Evolutionary conservation across 139 green algal species (phyloP), one percentile per base, ranked within the genome.

Genomic region (Chlamydomonas sp.): DNA sequence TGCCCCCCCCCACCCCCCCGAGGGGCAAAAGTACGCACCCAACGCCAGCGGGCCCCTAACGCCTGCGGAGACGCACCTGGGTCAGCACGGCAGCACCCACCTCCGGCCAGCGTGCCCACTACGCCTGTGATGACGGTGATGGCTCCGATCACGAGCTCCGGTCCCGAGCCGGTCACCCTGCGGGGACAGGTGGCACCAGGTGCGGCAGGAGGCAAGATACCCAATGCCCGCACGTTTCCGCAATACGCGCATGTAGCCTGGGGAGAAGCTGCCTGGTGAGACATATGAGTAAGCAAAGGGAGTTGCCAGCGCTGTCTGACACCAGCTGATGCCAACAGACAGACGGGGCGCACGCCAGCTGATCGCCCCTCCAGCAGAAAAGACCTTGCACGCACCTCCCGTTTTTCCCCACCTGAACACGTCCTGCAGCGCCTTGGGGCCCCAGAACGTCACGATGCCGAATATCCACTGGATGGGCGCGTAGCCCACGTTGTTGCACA

Each of bases 51-150:
- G 31, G 31, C 31, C 31, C 31, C 31, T 49, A 49, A 49, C 31
- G 31, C 31, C 31, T 49, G 31, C 31, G 31, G 31, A 49, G 31
- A 49, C 31, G 31, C 31, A 49, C 31, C 31, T 49, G 31, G 31
- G 31, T 49, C 31, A 49, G 31, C 31, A 49, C 31, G 31, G 31
- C 31, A 49, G 18, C 63, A 94, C 57, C 92, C 77, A 69, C 69
- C 85, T 18, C 97, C 97, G 6, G 84, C 74, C 71, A 97, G 76
- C n/a, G 94, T 96, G 59, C 96, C 96, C 57, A 94, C 60, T 5
- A 94, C 81, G 78, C 94, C 94, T 18, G 96, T 96, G 15, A 95
- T 1, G 1, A 98, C 95, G 0, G 95, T 99, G 57, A 99, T 89
- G 31, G 77, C 93, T 1, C 97, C 97, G 88, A 99, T 97, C 0